Evolutionary conservation across 768 basidiomycete genomes (phyloP).

Genomic region (Boletus tomentosulus): DNA sequence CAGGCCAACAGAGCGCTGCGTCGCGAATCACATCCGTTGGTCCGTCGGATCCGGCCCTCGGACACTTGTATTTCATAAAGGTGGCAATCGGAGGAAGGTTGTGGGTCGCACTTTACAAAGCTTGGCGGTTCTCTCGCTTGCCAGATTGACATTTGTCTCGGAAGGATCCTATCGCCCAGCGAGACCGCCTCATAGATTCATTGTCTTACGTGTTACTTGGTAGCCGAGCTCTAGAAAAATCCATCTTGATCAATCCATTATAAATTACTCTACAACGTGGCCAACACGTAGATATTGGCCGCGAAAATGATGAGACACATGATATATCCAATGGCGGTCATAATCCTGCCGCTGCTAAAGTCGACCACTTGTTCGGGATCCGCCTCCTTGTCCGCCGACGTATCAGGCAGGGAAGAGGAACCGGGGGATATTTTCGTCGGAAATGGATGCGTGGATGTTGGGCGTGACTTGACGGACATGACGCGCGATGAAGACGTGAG

Average conservation of each 20-base stretch:
- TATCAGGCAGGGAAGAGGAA: not conserved
- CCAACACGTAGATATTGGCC: slow-evolving; percentile 77
- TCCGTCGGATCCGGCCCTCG: too few species aligned
- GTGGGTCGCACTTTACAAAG: too few species aligned
- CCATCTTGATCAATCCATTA: not conserved
- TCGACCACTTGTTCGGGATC: slow-evolving; percentile 42
- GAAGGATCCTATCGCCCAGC: too few species aligned
- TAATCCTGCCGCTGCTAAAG: slow-evolving; percentile 57
- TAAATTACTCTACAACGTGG: slow-evolving; percentile 37
- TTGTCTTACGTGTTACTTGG: too few species aligned
- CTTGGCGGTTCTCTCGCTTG: too few species aligned
- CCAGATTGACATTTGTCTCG: too few species aligned
- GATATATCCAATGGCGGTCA: slow-evolving; percentile 45
- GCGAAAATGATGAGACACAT: slow-evolving; percentile 65
- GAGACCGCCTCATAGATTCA: too few species aligned
- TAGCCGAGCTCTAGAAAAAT: too few species aligned
- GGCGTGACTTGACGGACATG: slow-evolving; percentile 54
- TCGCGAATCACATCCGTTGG: too few species aligned
- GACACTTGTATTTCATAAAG: too few species aligned
- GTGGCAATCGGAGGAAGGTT: too few species aligned
- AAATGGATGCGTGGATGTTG: not conserved
- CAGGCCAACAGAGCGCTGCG: too few species aligned
- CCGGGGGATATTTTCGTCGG: not conserved
- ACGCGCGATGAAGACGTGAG: slow-evolving; percentile 62
- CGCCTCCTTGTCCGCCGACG: slow-evolving; percentile 1